Percentiles rank a stretch among this genome's conserved stretches.
These are phyloP conservation scores for Russula emetica DNA, from an alignment of 768 basidiomycete genomes.

Conservation along the genomic window DNA sequence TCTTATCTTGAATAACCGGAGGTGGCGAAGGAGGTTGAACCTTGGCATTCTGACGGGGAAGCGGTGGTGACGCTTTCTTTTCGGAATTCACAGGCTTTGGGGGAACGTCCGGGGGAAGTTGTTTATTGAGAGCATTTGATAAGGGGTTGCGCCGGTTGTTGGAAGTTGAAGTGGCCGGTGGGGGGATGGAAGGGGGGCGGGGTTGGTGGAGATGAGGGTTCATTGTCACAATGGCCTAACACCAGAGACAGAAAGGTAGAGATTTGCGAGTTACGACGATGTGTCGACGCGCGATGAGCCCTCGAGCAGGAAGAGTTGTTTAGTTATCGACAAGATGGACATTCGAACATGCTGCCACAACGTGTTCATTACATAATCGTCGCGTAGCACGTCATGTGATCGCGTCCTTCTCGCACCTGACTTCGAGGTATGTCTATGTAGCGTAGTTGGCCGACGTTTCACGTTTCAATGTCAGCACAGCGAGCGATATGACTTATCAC, in stretches of 20 bases:
- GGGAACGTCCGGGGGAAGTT: constrained; percentile 16
- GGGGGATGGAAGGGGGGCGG: constrained; percentile 23
- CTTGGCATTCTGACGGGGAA: constrained; percentile 80
- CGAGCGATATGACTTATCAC: too few relatives aligned
- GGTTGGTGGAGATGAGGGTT: constrained; percentile 18
- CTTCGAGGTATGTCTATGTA: too few relatives aligned
- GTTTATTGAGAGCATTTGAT: constrained; percentile 26
- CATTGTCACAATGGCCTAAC: constrained; percentile 29
- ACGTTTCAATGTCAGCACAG: too few relatives aligned
- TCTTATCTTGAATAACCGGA: constrained; percentile 64
- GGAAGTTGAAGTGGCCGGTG: constrained; percentile 22
- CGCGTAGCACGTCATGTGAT: constrained; percentile 2
- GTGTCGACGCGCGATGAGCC: constrained; percentile 6
- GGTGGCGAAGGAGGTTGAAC: constrained; percentile 79
- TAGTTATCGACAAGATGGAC: not conserved
- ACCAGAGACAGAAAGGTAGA: constrained; percentile 23
- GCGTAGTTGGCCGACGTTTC: too few relatives aligned
- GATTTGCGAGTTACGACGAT: not conserved
- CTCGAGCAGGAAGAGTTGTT: not conserved
- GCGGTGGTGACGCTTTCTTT: constrained; percentile 50
- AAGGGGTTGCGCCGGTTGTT: constrained; percentile 26
- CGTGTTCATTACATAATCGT: constrained; percentile 19
- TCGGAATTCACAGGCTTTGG: constrained; percentile 13
- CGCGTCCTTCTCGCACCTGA: constrained; percentile 7
- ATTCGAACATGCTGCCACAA: constrained; percentile 12